Evolutionary conservation across 140 eudicot genomes (phyloP).

Genomic region (Cichorium intybus): DNA sequence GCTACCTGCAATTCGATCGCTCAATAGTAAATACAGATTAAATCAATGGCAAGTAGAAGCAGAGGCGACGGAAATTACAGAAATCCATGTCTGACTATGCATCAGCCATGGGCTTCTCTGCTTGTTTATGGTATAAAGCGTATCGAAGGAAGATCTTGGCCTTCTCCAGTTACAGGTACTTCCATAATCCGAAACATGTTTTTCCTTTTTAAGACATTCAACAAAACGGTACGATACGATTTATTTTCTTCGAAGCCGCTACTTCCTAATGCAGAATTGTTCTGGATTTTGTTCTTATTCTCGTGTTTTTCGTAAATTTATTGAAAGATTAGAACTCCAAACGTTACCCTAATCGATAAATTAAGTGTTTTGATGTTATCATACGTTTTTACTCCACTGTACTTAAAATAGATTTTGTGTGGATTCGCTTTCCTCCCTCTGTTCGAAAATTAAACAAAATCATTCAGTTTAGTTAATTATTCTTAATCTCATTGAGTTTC

Average conservation of each 20-base stretch:
- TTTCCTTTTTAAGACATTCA: neutral
- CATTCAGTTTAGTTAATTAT: too few species aligned
- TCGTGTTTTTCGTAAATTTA: neutral
- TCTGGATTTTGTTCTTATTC: neutral
- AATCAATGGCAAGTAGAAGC: conserved; percentile 47
- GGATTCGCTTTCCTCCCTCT: too few species aligned
- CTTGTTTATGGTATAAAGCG: conserved; percentile 90
- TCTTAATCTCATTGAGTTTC: too few species aligned
- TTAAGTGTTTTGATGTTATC: neutral
- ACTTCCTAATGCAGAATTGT: neutral
- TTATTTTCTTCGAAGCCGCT: neutral
- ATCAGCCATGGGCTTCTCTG: conserved; percentile 99
- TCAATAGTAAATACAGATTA: neutral
- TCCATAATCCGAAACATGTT: too few species aligned
- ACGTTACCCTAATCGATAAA: neutral
- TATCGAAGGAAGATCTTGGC: conserved; percentile 97
- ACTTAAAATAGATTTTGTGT: too few species aligned
- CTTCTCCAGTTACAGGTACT: conserved; percentile 77
- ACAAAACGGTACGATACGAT: neutral
- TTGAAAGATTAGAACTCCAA: neutral
- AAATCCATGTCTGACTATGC: conserved; percentile 95
- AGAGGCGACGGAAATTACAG: conserved; percentile 52
- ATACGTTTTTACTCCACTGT: neutral
- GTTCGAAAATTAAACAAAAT: too few species aligned
- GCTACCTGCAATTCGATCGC: neutral